Evolutionary conservation across 2,329 filamentous ascomycete species (phyloP).

Genomic region (Juglanconis sp.): DNA sequence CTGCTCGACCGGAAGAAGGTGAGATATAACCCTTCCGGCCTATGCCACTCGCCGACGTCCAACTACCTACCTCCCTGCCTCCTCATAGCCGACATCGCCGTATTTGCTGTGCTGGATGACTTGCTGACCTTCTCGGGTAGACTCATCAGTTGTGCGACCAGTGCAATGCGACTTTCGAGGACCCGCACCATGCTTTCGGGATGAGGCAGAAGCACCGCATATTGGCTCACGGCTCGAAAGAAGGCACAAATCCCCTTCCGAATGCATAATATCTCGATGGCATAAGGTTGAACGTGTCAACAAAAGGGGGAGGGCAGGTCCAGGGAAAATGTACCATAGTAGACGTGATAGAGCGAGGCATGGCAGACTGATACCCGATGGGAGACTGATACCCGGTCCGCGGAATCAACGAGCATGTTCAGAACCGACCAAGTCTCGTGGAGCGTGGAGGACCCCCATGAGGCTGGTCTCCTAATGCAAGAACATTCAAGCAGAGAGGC

Average conservation of each 20-base stretch:
- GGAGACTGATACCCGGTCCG: neutral
- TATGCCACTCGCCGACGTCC: neutral
- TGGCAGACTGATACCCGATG: neutral
- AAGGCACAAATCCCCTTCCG: neutral
- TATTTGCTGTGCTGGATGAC: neutral
- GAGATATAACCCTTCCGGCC: neutral
- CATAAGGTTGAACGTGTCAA: neutral
- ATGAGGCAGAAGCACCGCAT: neutral
- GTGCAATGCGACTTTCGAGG: constrained; percentile 4
- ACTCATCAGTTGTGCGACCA: neutral
- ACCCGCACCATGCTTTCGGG: neutral
- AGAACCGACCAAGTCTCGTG: neutral
- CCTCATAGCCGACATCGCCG: neutral
- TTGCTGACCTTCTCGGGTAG: neutral
- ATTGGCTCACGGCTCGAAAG: neutral
- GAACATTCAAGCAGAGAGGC: neutral
- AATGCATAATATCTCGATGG: neutral
- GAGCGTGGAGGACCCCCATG: too few species aligned
- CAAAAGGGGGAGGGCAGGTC: neutral
- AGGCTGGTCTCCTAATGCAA: too few species aligned
- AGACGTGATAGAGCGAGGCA: too few species aligned
- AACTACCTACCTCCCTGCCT: neutral
- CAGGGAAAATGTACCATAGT: neutral
- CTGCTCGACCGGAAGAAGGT: neutral
- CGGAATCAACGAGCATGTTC: neutral